Evolutionary conservation across 371 early-diverging fungal species (phyloP).

Genomic region (Syncephalastrum contaminatum): DNA sequence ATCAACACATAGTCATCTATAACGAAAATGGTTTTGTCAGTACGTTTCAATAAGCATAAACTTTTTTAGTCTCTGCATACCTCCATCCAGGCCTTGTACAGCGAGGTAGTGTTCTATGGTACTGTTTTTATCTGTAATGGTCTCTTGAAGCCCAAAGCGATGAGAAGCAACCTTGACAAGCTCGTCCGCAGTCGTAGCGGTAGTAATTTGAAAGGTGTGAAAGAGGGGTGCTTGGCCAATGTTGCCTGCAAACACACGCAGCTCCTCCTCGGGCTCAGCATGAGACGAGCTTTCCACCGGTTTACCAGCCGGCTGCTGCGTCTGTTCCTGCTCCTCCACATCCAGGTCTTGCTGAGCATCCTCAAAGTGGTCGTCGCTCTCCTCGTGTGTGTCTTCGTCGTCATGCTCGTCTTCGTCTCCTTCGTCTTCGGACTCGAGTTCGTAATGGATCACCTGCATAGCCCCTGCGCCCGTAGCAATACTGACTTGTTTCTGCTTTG

Average conservation of each 20-base stretch:
- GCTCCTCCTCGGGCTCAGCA: conserved; percentile 7
- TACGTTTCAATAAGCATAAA: neutral
- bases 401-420: conserved; percentile 32
- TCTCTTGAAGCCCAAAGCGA: conserved; percentile 28
- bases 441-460: conserved; percentile 32
- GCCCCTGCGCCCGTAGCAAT: conserved; percentile 28
- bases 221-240: conserved; percentile 53
- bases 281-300: neutral
- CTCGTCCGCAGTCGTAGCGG: conserved; percentile 51
- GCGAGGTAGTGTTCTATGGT: conserved; percentile 52
- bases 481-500: conserved; percentile 26
- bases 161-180: conserved; percentile 45
- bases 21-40: neutral
- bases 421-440: conserved; percentile 44
- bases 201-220: conserved; percentile 46
- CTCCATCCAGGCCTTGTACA: conserved; percentile 60
- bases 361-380: conserved; percentile 12
- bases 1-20: conserved; percentile 56
- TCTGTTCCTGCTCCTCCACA: neutral
- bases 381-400: conserved; percentile 15
- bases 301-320: neutral
- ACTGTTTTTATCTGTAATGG: conserved; percentile 27
- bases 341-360: conserved; percentile 10
- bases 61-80: conserved; percentile 27
- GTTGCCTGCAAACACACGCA: conserved; percentile 61